Evolutionary conservation across 2,329 filamentous ascomycete genomes (phyloP), one percentile per base, ranked within the genome.

Genomic region (Didymella arachidicola): DNA sequence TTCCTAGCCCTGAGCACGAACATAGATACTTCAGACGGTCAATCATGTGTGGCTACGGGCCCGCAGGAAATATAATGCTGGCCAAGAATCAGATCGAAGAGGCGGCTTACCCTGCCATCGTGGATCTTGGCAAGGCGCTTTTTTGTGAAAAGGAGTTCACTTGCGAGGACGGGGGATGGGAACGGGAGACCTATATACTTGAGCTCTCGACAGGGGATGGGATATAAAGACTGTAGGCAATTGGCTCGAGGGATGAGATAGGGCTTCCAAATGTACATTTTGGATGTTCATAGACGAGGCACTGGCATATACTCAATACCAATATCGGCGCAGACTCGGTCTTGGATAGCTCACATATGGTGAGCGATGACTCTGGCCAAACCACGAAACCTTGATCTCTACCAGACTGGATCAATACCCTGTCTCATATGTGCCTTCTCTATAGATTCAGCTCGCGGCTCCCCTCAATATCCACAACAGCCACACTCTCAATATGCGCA

Each of bases 401-500:
- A 38, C 10, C 22, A 25, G 2, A n/a, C 12, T 26, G 8, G 12
- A 42, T 26, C 5, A 10, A 3, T 16, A 16, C 1, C 4, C 5
- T 5, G 1, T 14, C 6, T 25, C 16, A n/a, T 14, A 11, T 4
- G 25, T n/a, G 7, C 22, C 22, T 8, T 18, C 3, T 41, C 42
- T 63, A 67, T 38, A 66, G 52, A 39, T 71, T 70, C 61, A 67
- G 22, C 6, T 63, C 53, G 18, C 64, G 60, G 19, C 47, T 63
- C 0, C 62, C 68, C 10, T 70, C 68, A 12, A 73, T 46, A 26
- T 66, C 59, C 7, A 76, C 51, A 6, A 57, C 59, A n/a, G 66
- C 66, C 56, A 68, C 61, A 42, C 53, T 59, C 46, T 71, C 71
- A 27, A 75, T 62, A 41, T 72, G 51, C 16, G 62, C 60, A 1